These are phyloP conservation scores for Blakeslea trispora DNA, from an alignment of 371 early-diverging fungal species.

Conservation along the genomic window DNA sequence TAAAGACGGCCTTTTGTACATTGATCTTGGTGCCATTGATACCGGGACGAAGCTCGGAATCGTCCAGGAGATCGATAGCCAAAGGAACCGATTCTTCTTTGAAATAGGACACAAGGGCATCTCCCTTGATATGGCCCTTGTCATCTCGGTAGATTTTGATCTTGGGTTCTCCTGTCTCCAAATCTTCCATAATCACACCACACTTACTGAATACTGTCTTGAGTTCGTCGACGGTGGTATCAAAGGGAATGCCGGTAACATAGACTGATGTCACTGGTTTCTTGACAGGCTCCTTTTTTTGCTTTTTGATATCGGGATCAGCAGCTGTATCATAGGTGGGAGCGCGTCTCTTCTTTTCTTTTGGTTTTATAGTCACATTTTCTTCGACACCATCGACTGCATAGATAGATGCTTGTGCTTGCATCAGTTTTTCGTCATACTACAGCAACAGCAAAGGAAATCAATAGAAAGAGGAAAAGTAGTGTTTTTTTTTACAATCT, in stretches of 20 bases:
- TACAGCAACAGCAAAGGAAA: too few relatives aligned
- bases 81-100: slow-evolving; percentile 88
- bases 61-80: slow-evolving; percentile 85
- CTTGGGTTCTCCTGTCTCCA: slow-evolving; percentile 74
- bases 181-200: slow-evolving; percentile 90
- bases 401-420: slow-evolving; percentile 82
- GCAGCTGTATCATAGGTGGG: slow-evolving; percentile 29
- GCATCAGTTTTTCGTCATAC: slow-evolving; percentile 76
- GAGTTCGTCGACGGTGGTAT: slow-evolving; percentile 80
- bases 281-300: slow-evolving; percentile 54
- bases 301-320: slow-evolving; percentile 41
- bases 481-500: not conserved
- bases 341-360: slow-evolving; percentile 40
- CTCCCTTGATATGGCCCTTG: slow-evolving; percentile 78
- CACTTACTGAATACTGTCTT: slow-evolving; percentile 79
- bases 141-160: slow-evolving; percentile 87
- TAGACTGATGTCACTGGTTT: slow-evolving; percentile 79
- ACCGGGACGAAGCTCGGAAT: slow-evolving; percentile 74
- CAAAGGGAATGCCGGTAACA: slow-evolving; percentile 84
- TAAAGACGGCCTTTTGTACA: slow-evolving; percentile 76
- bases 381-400: slow-evolving; percentile 63
- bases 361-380: slow-evolving; percentile 29
- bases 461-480: not conserved
- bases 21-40: slow-evolving; percentile 60
- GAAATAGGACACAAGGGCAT: slow-evolving; percentile 88